A percentile compares a stretch with the other conserved stretches of the same genome.
Evolutionary conservation across 148 eudicot species (phyloP).

Genomic region (Fagopyrum tataricum): DNA sequence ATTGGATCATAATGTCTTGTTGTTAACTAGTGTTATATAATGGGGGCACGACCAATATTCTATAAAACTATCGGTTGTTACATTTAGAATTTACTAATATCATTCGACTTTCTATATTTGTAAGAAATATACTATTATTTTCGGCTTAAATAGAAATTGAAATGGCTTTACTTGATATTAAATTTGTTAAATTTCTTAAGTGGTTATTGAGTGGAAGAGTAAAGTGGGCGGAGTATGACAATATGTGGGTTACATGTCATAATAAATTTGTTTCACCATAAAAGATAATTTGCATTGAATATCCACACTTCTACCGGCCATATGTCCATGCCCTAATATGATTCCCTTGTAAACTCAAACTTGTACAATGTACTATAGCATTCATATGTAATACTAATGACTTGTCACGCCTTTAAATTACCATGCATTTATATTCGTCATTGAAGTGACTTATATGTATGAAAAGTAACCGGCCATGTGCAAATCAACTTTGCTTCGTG

Average conservation of each 20-base stretch:
- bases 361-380: slow-evolving; percentile 5
- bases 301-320: neutral
- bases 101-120: too few relatives aligned
- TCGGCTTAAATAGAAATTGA: too few relatives aligned
- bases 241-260: neutral
- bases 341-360: neutral
- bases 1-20: neutral
- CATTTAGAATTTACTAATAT: too few relatives aligned
- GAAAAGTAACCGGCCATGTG: slow-evolving; percentile 4
- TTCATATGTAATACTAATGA: neutral
- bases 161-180: too few relatives aligned
- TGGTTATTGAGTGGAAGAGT: neutral
- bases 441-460: slow-evolving; percentile 6
- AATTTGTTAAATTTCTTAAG: too few relatives aligned
- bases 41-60: too few relatives aligned
- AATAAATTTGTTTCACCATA: slow-evolving; percentile 7
- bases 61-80: too few relatives aligned
- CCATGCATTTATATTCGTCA: neutral
- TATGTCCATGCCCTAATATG: neutral
- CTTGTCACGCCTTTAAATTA: slow-evolving; percentile 1
- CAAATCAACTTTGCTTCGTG: neutral
- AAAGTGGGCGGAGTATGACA: neutral
- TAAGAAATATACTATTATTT: too few relatives aligned
- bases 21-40: neutral
- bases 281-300: slow-evolving; percentile 1